Evolutionary conservation across 352 stramenopile species (phyloP), one percentile per base, ranked within the genome.

Genomic region (Phytophthora pisi): DNA sequence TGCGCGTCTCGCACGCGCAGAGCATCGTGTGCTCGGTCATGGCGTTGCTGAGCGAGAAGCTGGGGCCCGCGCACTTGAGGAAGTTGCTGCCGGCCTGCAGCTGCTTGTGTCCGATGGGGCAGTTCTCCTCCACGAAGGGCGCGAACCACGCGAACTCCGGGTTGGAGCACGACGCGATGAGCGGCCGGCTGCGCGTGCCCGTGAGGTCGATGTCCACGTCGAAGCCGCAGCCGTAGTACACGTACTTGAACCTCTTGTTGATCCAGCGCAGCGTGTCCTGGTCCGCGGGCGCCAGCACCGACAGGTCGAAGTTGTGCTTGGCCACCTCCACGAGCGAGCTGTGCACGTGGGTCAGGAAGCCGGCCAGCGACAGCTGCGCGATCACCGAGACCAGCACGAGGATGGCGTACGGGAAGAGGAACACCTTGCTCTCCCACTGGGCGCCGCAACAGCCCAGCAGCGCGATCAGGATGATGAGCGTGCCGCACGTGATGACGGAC

Each of bases 401-500:
- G 42, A 89, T 91, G 46, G 87, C 83, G 70, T 92, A 95, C 36
- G 87, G 87, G 52, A 91, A 95, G 20, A 95, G 59, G 70, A 95
- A 95, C 5, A 91, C 75, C 63, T 95, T 95, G 82, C 81, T 92
- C 59, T 95, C 87, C 84, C 83, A 92, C 67, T 95, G 87, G 52
- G 87, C 87, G 26, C 87, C 87, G 52, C 87, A 95, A 65, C 87
- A 93, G 66, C 87, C 87, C 3, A 95, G 68, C 31, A 92, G 46
- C 10, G 84, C 83, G 61, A 95, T 92, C 23, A 92, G 61, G 23
- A 95, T 79, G 66, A 95, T 93, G 16, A 95, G 63, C 30, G 81
- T 71, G 62, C 87, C 87, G 57, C 85, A 95, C 67, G 75, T 91
- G 74, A 93, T 91, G 67, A 95, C 84, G 50, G 87, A 84, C 28